Conservation (phyloP, 371 early-diverging fungal species). For the Mortierella polycephala region DNA sequence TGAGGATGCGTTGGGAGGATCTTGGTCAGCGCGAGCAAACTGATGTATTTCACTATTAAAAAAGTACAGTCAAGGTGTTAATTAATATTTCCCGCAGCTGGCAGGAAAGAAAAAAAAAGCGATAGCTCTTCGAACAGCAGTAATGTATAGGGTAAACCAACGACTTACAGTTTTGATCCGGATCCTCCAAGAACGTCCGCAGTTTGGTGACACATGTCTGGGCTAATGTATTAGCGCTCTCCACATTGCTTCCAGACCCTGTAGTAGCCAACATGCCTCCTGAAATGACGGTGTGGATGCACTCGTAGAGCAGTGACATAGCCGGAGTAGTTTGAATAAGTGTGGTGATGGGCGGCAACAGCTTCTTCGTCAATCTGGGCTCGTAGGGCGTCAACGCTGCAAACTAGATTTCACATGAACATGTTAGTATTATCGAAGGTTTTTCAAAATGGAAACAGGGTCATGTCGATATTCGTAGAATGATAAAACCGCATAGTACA, state of each 20-base stretch:
- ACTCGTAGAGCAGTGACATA: slow-evolving; percentile 95
- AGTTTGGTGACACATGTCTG: slow-evolving; percentile 90
- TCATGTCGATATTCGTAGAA: not conserved
- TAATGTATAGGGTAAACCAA: not conserved
- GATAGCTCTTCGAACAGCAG: too few relatives aligned
- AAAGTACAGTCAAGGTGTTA: not conserved
- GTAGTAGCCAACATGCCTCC: slow-evolving; percentile 85
- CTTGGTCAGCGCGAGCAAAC: slow-evolving; percentile 85
- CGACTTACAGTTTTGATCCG: slow-evolving; percentile 89
- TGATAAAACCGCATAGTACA: slow-evolving; percentile 6
- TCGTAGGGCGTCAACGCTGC: slow-evolving; percentile 92
- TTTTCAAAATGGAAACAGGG: too few relatives aligned
- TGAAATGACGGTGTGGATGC: slow-evolving; percentile 91
- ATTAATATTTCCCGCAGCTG: not conserved
- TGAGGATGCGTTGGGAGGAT: slow-evolving; percentile 85
- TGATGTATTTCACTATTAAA: slow-evolving; percentile 89
- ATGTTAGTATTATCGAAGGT: not conserved
- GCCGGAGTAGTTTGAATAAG: slow-evolving; percentile 91
- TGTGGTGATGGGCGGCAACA: slow-evolving; percentile 84
- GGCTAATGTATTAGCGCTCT: slow-evolving; percentile 69
- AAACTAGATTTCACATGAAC: slow-evolving; percentile 68
- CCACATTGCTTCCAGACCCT: slow-evolving; percentile 65
- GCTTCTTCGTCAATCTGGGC: slow-evolving; percentile 91
- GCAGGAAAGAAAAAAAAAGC: too few relatives aligned
- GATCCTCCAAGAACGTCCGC: slow-evolving; percentile 84